Conservation (phyloP, 225 moss, liverwort and hornwort species). For the Takakia lepidozioides region DNA sequence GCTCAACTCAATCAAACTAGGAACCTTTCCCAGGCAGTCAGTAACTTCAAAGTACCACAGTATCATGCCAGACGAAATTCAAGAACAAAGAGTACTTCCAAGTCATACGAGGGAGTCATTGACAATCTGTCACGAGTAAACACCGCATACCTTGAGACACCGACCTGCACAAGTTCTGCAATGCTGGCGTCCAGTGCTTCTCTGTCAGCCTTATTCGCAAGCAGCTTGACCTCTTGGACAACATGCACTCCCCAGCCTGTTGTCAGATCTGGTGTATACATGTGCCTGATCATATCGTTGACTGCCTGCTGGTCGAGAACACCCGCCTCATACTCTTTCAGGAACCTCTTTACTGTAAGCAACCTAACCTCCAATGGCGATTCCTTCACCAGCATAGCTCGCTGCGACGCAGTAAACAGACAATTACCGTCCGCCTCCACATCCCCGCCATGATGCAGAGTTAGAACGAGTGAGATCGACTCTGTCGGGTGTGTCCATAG, state of each 20-base stretch:
- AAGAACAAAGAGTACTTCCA: no score
- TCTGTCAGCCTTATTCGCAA: conserved; percentile 29
- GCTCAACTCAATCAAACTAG: no score
- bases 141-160: conserved; percentile 29
- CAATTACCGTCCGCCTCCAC: conserved; percentile 45
- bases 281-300: conserved; percentile 21
- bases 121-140: no score
- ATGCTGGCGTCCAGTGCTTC: conserved; percentile 29
- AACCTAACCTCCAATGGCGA: conserved; percentile 29
- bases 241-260: conserved; percentile 42
- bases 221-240: conserved; percentile 31
- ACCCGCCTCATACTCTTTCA: conserved; percentile 24
- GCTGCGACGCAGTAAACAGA: conserved; percentile 23
- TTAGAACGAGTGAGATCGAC: conserved; percentile 16
- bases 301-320: conserved; percentile 12
- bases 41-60: no score
- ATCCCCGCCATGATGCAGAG: conserved; percentile 39
- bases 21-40: no score
- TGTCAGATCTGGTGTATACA: conserved; percentile 29
- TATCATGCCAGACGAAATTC: no score
- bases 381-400: conserved; percentile 25
- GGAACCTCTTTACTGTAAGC: conserved; percentile 25
- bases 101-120: no score
- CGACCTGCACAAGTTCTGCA: conserved; percentile 20
- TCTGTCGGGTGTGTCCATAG: conserved; percentile 28